phyloP scores from a whole-genome alignment of 192 early-diverging fungal genomes.

The Entophlyctis luteolus region DNA sequence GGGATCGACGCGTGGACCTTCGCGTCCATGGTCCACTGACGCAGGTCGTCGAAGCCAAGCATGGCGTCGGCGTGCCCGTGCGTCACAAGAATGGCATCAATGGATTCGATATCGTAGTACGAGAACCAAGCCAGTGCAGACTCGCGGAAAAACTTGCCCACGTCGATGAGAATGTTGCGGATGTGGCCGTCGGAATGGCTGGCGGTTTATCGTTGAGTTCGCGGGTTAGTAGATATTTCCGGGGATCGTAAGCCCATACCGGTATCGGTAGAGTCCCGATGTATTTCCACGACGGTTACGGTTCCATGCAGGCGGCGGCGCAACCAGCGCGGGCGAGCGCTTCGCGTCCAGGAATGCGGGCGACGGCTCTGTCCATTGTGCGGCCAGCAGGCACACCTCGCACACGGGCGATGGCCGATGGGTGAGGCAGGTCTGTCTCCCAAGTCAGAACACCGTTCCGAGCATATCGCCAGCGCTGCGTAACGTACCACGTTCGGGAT shows the following conservation, averaged over 20 bases:
- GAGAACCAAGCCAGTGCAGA: constrained; percentile 39
- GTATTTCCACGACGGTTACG: constrained; percentile 82
- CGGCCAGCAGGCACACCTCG: constrained; percentile 68
- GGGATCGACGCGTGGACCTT: constrained; percentile 62
- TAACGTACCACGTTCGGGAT: constrained; percentile 53
- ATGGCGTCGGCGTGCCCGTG: constrained; percentile 94
- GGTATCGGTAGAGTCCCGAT: constrained; percentile 62
- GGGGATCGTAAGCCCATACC: background rate
- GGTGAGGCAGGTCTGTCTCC: constrained; percentile 53
- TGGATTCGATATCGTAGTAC: constrained; percentile 20
- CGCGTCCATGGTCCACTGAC: constrained; percentile 28
- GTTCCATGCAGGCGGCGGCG: constrained; percentile 33
- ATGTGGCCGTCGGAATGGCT: constrained; percentile 56
- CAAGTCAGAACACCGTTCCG: background rate
- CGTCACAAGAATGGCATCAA: constrained; percentile 75
- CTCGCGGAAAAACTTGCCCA: constrained; percentile 89
- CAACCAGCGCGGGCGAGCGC: background rate
- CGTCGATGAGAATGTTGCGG: constrained; percentile 88
- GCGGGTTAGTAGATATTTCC: background rate
- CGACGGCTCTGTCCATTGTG: background rate
- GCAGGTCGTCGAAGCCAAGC: constrained; percentile 43
- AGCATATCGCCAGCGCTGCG: too few relatives aligned
- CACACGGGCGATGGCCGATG: constrained; percentile 48
- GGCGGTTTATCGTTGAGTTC: background rate
- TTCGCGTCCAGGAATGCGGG: background rate